Base-by-base conservation (phyloP, 83 land plant species). In the Thuja plicata region DNA sequence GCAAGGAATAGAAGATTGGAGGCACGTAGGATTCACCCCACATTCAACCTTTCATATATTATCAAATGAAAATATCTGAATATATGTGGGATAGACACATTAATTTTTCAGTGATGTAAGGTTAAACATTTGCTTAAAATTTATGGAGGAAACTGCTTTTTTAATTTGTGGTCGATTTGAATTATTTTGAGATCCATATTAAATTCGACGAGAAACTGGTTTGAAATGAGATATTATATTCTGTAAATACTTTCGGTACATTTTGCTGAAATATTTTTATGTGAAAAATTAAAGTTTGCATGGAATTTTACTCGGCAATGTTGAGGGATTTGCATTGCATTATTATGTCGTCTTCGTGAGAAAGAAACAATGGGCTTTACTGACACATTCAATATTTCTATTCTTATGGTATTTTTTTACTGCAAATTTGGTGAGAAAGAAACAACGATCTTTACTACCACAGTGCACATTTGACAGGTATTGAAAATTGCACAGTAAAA, bases 1-100 rank as follows among this genome's bases (percentile, higher is more conserved):
- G 21, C 85, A 3, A 8, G 92, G 91, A 1, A 91, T 70, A 3
- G 92, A 90, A 30, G 87, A 78, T 24, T 1, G 40, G 16, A 77
- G 80, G 21, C 21, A 37, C 1, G 3, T 19, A 6, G 80, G 80
- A 37, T 37, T 41, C 21, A 77, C 80, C 21, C 80, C 80, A 17
- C 37, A 77, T 19, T 41, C 41, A 15, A 77, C 80, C 0, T 19
- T 77, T 21, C 80, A 77, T 13, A 77, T 77, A 38, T 77, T 77
- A 17, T 77, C 80, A 13, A 77, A 77, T 35, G 41, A 5, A 77
- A 37, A 77, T 1, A 41, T 37, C 1, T 77, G 1, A n/a, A 83
- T 48, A 83, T 82, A 45, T 82, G 78, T 38, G 35, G 38, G 77
- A 8, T 5, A 13, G 38, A 24, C 38, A 32, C 78, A 74, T 74